Evolutionary conservation across 2,329 filamentous ascomycete species (phyloP), one percentile per base, ranked within the genome.

Genomic region (Knufia fluminis): DNA sequence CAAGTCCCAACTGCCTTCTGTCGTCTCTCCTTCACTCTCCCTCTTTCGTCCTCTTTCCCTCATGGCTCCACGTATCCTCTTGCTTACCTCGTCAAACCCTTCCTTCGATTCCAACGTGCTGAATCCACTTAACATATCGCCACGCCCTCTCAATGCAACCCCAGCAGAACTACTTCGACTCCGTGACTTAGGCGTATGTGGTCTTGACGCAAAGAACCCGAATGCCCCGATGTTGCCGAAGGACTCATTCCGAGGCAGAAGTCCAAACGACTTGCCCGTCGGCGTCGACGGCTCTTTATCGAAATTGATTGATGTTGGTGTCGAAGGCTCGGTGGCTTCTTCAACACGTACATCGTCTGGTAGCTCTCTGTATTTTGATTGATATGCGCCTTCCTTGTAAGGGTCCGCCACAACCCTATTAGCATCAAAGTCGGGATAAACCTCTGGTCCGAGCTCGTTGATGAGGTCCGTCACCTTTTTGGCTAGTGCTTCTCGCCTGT

Each of bases 351-450:
- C 52, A 54, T 55, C 52, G 23, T 57, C 54, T 14, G 57, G 53
- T 47, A 57, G 52, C 26, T 54, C 35, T 28, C 54, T 59, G 54
- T 53, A 52, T 44, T 51, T 53, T 40, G 57, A 57, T 54, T 61
- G 51, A 48, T 59, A 52, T 49, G 59, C 54, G 49, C 60, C 61
- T 50, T 64, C 63, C 31, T 66, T 67, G 62, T 74, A 73, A 2
- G 73, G 71, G 61, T 74, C 72, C 3, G 70, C 67, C 41, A 91
- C 71, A 50, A 92, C 77, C 28, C 87, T 79, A 10, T 79, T 77
- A 54, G 82, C 78, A 60, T 92, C 86, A 62, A 95, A 98, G 70
- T 98, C 92, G n/a, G 89, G 84, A 70, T 94, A 98, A 72, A 98
- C 83, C 64, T 97, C 90, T 0, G 92, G 92, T 0, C 92, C 92